Base-by-base conservation (phyloP, 192 early-diverging fungal species). In the Coemansia sp. region DNA sequence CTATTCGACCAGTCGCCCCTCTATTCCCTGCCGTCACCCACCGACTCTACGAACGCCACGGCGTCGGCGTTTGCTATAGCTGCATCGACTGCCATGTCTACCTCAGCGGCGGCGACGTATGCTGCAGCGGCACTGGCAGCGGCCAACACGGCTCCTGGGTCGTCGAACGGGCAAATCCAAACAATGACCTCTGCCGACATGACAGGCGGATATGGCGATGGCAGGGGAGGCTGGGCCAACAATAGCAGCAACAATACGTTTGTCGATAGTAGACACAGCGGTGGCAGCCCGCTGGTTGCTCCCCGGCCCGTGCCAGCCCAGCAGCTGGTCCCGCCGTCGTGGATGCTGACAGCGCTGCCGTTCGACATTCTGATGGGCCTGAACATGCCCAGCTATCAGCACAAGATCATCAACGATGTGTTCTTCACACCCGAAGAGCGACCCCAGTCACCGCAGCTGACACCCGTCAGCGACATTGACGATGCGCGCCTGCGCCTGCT, bases 341-440 rank as follows among this genome's bases (percentile, higher is more conserved):
- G 81, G 81, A 75, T 84, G 68, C 65, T 84, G 39, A 67, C 73
- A 3, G 76, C 81, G 20, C 81, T 83, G 62, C 73, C 81, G 31
- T 73, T 78, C 62, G 81, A 84, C 41, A 46, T 79, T 50, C 76
- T 84, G 20, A 62, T 84, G 27, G 71, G 77, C 2, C 76, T 84
- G 68, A 29, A 66, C 11, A 58, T 34, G 49, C 53, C 81, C 39
- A 69, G 20, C 65, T 64, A 71, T 50, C 69, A 71, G 68, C 73
- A 64, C 62, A 84, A 79, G 52, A 79, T 84, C 11, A 84, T 84
- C 65, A 84, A 84, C 71, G 81, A 84, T 34, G 81, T 84, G 65
- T 84, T 84, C 31, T 78, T 84, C 52, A 84, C 81, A 20, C 77
- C 76, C 22, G 81, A 84, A 39, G 73, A 84, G 62, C 81, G 77